A percentile compares a stretch with the other conserved stretches of the same genome.
phyloP scores from a whole-genome alignment of 1,284 basidiomycete species.

The Nidula niveotomentosa region DNA sequence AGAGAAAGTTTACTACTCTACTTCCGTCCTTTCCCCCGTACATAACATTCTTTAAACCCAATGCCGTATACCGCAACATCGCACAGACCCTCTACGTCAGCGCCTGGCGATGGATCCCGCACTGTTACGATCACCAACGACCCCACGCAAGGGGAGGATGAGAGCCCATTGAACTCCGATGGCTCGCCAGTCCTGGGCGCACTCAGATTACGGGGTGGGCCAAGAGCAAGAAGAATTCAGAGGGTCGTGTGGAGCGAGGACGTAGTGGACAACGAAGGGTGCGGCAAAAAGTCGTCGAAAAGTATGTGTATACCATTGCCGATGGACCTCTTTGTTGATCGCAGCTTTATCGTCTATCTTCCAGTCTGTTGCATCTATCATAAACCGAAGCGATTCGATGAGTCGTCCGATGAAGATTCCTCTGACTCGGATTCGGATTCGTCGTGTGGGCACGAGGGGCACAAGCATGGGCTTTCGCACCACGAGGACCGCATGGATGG shows the following conservation, averaged over 20 bases:
- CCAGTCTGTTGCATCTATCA: slow-evolving; percentile 87
- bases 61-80: too few relatives aligned
- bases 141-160: slow-evolving; percentile 33
- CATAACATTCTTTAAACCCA: too few relatives aligned
- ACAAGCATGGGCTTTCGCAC: slow-evolving; percentile 18
- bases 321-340: not conserved
- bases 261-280: slow-evolving; percentile 82
- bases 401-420: slow-evolving; percentile 73
- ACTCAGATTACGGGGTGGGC: slow-evolving; percentile 54
- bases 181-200: slow-evolving; percentile 34
- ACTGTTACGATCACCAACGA: slow-evolving; percentile 50
- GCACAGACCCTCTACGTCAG: slow-evolving; percentile 24
- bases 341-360: not conserved
- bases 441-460: slow-evolving; percentile 20
- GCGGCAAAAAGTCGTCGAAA: slow-evolving; percentile 81
- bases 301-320: slow-evolving; percentile 50
- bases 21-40: too few relatives aligned
- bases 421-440: slow-evolving; percentile 42
- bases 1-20: too few relatives aligned
- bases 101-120: slow-evolving; percentile 55
- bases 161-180: slow-evolving; percentile 11
- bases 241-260: slow-evolving; percentile 78
- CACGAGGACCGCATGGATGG: slow-evolving; percentile 22
- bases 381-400: slow-evolving; percentile 75
- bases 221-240: slow-evolving; percentile 33